Base-by-base conservation (phyloP, 2,329 filamentous ascomycete species). In the Pseudomassariella vexata region DNA sequence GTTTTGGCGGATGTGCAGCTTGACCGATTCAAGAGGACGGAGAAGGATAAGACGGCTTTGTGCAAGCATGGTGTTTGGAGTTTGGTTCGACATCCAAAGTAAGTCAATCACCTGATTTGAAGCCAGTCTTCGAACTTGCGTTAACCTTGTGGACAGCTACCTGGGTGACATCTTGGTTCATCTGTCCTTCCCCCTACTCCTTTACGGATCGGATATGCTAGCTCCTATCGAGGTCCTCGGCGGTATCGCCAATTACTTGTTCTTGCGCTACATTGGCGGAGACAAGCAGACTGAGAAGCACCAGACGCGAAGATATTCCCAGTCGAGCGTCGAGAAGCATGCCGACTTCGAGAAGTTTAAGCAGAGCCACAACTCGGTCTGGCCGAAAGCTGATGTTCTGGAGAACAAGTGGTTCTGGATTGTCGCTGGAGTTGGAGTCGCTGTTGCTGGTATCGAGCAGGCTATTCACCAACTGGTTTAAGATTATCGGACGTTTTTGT, bases 61-160 rank as follows among this genome's bases (percentile, higher is more conserved):
- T 62, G 69, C 39, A 63, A 66, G 10, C 62, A 71, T n/a, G 73
- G 73, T 9, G 75, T 79, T 19, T 79, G 73, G 71, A 73, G 70
- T 42, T 63, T 79, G 19, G 73, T 78, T 17, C 57, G 76, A 29
- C 73, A 79, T 53, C 75, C 75, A 1, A 79, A 79, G 73, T 77
- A 59, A 51, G 68, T 57, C 12, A n/a, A 9, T 6, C 21, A n/a
- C n/a, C n/a, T n/a, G n/a, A n/a, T n/a, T n/a, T n/a, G n/a, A n/a
- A 9, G n/a, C n/a, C n/a, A 6, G 7, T 20, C 18, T 11, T 20
- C 8, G 4, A 19, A 10, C n/a, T 5, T 3, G 2, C 6, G 19
- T n/a, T n/a, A n/a, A n/a, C n/a, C n/a, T n/a, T n/a, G n/a, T n/a
- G n/a, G n/a, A 35, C 30, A 76, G 73, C 55, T 79, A 78, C 46